Base-by-base conservation (phyloP, 139 green algal genomes). In the Desmodesmus armatus region DNA sequence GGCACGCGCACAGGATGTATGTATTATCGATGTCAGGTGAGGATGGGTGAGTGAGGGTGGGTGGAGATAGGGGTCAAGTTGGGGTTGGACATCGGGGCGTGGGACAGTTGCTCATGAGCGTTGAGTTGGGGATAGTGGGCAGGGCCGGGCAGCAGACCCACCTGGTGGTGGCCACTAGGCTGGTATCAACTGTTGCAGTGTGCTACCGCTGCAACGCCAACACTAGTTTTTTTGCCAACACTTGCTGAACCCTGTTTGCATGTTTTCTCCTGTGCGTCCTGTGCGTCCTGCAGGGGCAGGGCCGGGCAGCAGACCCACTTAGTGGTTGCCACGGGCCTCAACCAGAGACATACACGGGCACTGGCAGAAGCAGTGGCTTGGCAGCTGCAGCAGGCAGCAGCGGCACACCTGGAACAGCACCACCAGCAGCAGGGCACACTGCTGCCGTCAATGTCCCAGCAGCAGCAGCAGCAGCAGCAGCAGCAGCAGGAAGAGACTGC, bases 311-410 rank as follows among this genome's bases (percentile, higher is more conserved):
- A 67, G 44, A 29, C 69, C 41, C 31, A 60, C 29, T 17, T 86
- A 62, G 60, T 90, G 41, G 19, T 90, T 1, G 87, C 74, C 5
- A 88, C 77, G 23, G 87, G 69, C 5, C 47, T 86, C 33, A 88
- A 76, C 31, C 87, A 90, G 71, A 82, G 82, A 11, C 87, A 90
- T 29, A 49, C 82, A 7, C 82, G 82, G 21, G 87, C 87, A 0
- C 86, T 77, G 58, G 87, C 82, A 5, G 70, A 90, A 40, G 87
- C 82, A 15, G 82, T 90, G 2, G 53, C 82, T 31, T 88, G 78
- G 53, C 87, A 88, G 63, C 76, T 90, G 31, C 5, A 65, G 21
- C 33, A 86, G 25, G 73, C 60, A 65, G 58, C 41, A 27, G 27
- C n/a, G 5, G 33, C 31, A 27, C 43, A 31, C 33, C 19, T 60